Evolutionary conservation across 1,284 basidiomycete species (phyloP), one percentile per base, ranked within the genome.

Genomic region (Leccinum discolor): DNA sequence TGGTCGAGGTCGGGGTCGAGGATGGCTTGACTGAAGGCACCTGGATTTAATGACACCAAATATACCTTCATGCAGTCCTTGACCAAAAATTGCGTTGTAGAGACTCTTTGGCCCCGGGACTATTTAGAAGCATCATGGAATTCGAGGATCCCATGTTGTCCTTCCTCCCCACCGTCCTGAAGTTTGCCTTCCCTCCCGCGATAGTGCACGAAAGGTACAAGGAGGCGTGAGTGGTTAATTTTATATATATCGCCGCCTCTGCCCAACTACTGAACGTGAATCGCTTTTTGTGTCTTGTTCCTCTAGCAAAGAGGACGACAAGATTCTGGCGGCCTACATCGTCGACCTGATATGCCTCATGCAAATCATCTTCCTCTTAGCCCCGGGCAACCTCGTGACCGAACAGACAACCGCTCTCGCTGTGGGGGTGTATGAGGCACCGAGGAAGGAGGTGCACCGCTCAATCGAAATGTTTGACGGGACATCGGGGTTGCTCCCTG

Each of bases 281-380:
- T 47, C 10, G 8, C n/a, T 5, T 47, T 47, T 18, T 47, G 44
- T 8, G n/a, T 26, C 12, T 23, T 12, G 58, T 5, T 10, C 2
- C 6, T 52, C 12, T 52, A 72, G 72, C 7, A 61, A 50, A 18
- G 35, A 21, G 11, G 68, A 59, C 8, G 44, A 6, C 10, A 5
- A 47, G 10, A 47, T 47, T 47, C n/a, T 10, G 44, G n/a, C 2
- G 44, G 44, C 40, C 23, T 75, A 71, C 60, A 74, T 76, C 40
- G 67, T 77, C 14, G 65, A 71, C 47, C 40, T 75, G 54, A 68
- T 67, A 8, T 68, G 67, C 32, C 50, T 75, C 56, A 69, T 76
- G 72, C 68, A 76, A 56, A 42, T 38, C 14, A 16, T 73, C 35
- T 75, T 72, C 56, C 47, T 72, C 29, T 8, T 67, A 8, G 32